phyloP scores from a whole-genome alignment of 495 filamentous ascomycete species.

The Talaromyces stipitatus region DNA sequence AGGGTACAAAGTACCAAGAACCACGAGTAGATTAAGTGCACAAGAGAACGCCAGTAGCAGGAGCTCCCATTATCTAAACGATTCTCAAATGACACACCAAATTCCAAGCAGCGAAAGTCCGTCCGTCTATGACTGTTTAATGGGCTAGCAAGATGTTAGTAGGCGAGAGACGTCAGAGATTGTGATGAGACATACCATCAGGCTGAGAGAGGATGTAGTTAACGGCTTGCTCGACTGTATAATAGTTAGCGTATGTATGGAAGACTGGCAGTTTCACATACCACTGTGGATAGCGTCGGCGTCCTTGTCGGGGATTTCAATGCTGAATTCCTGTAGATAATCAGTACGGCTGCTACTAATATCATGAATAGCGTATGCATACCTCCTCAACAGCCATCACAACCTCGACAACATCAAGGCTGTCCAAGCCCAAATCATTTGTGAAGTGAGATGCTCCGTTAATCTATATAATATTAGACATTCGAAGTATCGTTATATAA shows the following conservation, averaged over 20 bases:
- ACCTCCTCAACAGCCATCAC: slow-evolving; percentile 99
- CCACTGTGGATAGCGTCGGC: slow-evolving; percentile 94
- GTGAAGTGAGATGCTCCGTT: slow-evolving; percentile 77
- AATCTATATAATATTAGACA: slow-evolving; percentile 47
- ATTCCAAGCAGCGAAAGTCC: background rate
- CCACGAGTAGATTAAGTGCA: slow-evolving; percentile 7
- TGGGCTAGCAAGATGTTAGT: slow-evolving; percentile 26
- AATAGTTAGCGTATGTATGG: slow-evolving; percentile 19
- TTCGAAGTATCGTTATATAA: background rate
- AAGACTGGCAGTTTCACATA: slow-evolving; percentile 45
- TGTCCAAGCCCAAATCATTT: slow-evolving; percentile 93
- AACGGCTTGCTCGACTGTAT: slow-evolving; percentile 85
- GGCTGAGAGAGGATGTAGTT: slow-evolving; percentile 93
- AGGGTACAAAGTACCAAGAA: slow-evolving; percentile 3
- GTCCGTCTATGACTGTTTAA: slow-evolving; percentile 21
- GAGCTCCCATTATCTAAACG: slow-evolving; percentile 5
- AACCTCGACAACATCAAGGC: slow-evolving; percentile 96
- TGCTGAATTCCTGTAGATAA: slow-evolving; percentile 83
- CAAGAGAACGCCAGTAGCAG: background rate
- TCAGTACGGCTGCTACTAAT: slow-evolving; percentile 17
- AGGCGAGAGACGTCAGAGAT: background rate
- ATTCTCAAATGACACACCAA: background rate
- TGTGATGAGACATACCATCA: slow-evolving; percentile 49
- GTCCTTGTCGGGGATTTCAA: slow-evolving; percentile 99
- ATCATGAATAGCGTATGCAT: slow-evolving; percentile 24